phyloP scores from a whole-genome alignment of 768 basidiomycete species.

The Tulasnella sp. region DNA sequence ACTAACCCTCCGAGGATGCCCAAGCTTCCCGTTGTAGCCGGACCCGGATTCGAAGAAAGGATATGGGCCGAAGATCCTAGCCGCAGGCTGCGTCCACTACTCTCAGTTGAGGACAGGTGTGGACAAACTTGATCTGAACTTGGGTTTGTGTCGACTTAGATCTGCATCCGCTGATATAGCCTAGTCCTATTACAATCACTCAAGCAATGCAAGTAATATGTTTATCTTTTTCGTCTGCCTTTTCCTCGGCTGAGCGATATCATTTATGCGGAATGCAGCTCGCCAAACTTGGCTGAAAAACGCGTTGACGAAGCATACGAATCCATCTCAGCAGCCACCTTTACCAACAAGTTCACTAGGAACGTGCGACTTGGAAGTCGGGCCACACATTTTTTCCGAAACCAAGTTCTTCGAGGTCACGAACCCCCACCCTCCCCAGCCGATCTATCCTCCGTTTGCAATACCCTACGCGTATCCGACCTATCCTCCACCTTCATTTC shows the following conservation, averaged over 20 bases:
- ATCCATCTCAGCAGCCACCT: conserved; percentile 40
- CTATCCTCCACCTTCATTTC: not conserved
- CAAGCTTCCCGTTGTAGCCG: not conserved
- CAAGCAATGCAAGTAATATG: not conserved
- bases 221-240: not conserved
- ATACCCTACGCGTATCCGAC: not conserved
- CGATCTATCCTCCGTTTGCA: not conserved
- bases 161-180: not conserved
- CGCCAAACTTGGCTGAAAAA: conserved; percentile 11
- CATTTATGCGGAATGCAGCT: not conserved
- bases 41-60: not conserved
- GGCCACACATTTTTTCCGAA: conserved; percentile 67
- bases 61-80: not conserved
- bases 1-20: not conserved
- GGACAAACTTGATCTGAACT: not conserved
- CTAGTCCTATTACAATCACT: conserved; percentile 1
- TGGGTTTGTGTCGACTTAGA: too few species aligned
- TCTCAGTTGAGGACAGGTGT: conserved; percentile 1
- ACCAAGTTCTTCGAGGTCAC: conserved; percentile 71
- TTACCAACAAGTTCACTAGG: conserved; percentile 65
- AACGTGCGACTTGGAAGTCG: conserved; percentile 66
- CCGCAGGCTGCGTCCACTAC: not conserved
- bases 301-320: not conserved
- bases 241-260: not conserved
- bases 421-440: conserved; percentile 35